phyloP scores from a whole-genome alignment of 305 asterid species.

The Fraxinus sp. region DNA sequence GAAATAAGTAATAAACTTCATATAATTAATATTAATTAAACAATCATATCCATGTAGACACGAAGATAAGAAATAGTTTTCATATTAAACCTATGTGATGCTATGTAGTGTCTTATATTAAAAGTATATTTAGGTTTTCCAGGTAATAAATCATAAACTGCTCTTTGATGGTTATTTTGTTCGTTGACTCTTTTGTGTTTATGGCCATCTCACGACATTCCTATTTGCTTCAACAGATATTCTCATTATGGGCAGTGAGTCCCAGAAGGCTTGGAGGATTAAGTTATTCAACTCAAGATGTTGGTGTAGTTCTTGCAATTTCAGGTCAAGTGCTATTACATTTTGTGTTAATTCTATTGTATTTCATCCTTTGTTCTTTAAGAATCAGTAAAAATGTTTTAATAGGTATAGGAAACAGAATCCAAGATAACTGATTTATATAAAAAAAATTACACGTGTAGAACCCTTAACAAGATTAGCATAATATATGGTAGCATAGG shows the following conservation, averaged over 20 bases:
- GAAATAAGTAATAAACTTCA: background rate
- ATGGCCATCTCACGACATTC: background rate
- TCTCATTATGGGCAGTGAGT: constrained; percentile 94
- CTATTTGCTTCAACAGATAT: constrained; percentile 51
- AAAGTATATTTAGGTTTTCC: background rate
- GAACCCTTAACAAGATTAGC: background rate
- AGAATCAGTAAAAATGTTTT: background rate
- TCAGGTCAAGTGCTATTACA: constrained; percentile 45
- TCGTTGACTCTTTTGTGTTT: background rate
- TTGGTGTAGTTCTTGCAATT: constrained; percentile 75
- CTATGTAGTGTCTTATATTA: background rate
- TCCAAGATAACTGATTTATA: background rate
- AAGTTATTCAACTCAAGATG: constrained; percentile 64
- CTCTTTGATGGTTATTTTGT: background rate
- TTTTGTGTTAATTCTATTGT: constrained; percentile 4
- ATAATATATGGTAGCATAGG: background rate
- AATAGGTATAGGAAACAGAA: background rate
- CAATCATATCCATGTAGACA: background rate
- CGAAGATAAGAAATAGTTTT: background rate
- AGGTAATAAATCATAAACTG: background rate
- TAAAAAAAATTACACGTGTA: background rate
- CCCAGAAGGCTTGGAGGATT: constrained; percentile 86
- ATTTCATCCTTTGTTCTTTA: background rate
- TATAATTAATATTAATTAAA: background rate
- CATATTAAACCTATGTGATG: background rate